Evolutionary conservation across 305 asterid genomes (phyloP), one percentile per base, ranked within the genome.

Genomic region (Coffea humblotiana): DNA sequence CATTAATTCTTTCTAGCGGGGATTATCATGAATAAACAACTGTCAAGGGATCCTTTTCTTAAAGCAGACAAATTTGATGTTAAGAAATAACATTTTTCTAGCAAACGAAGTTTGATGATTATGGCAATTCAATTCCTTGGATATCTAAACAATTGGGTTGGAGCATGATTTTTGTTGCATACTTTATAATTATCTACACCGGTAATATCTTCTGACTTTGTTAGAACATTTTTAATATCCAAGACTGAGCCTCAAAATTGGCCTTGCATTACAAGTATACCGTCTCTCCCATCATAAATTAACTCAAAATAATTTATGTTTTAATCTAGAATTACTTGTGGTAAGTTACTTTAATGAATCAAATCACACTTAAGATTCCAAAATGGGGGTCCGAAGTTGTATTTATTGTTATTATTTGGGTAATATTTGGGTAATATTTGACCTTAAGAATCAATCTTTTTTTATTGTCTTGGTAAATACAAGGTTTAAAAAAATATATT

Each of bases 321-420:
- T 54, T 69, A 35, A 4, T 69, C 25, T 19, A 6, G n/a, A 43
- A 49, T 8, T 23, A 60, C 79, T n/a, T 74, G 70, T 88, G 84
- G 81, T 92, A 95, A 98, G 99, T 95, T 78, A 93, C 97, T 13
- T 84, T 95, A 98, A 95, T 93, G 92, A 95, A 95, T 80, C 93
- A 93, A 86, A 98, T 98, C 83, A 91, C 98, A 18, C 90, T 95
- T 77, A 93, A 90, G 71, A 83, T 93, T 87, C 97, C 97, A 13
- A 92, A 95, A 81, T 95, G 99, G 98, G 99, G 96, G 69, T 92
- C 97, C 54, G 91, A 77, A 78, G 58, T 29, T 12, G 37, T 71
- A 32, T 32, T 32, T 32, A 32, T 32, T 32, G 32, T 32, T 32
- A 32, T 32, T 32, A 1, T 32, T 32, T 32, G 32, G 32, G 32